Percentiles rank a stretch among this genome's conserved stretches.
These are phyloP conservation scores for Hypoxylon fuscum DNA, from an alignment of 495 filamentous ascomycete species.

Conservation along the genomic window DNA sequence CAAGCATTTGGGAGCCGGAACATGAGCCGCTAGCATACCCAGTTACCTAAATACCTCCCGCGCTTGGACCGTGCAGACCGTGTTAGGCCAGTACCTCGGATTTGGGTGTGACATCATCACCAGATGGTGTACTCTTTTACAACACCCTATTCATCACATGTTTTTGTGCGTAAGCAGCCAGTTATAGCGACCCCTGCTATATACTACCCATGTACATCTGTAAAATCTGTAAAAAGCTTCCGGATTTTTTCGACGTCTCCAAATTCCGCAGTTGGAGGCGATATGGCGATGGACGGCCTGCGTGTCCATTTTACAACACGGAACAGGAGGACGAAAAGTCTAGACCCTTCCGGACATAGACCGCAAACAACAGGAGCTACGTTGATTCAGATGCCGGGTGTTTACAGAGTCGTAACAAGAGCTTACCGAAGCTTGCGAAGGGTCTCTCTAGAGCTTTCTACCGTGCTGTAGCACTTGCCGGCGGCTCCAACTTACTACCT, in stretches of 20 bases:
- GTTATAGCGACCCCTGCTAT: conserved; percentile 2
- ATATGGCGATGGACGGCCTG: conserved; percentile 2
- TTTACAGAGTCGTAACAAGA: conserved; percentile 28
- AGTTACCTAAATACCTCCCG: not conserved
- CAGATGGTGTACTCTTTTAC: conserved; percentile 9
- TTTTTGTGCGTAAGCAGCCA: conserved; percentile 14
- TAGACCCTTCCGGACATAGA: conserved; percentile 24
- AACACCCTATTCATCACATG: conserved; percentile 24
- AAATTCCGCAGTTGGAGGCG: conserved; percentile 38
- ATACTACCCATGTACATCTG: conserved; percentile 11
- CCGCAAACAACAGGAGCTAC: conserved; percentile 2
- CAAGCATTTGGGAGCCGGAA: conserved; percentile 1
- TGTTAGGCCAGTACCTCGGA: conserved; percentile 4
- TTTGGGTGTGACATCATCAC: conserved; percentile 36
- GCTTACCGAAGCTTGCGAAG: conserved; percentile 11
- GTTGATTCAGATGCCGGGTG: conserved; percentile 37
- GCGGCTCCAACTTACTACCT: conserved; percentile 16
- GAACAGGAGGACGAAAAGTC: conserved; percentile 15
- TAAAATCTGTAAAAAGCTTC: conserved; percentile 10
- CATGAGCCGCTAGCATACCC: not conserved
- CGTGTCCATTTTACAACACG: conserved; percentile 18
- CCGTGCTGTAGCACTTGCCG: conserved; percentile 23
- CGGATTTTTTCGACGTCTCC: conserved; percentile 32
- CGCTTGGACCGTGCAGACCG: not conserved
- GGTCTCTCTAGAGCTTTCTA: conserved; percentile 14